These are phyloP conservation scores for Intubia oerlemansii DNA, from an alignment of 2,329 filamentous ascomycete genomes.

Conservation along the genomic window DNA sequence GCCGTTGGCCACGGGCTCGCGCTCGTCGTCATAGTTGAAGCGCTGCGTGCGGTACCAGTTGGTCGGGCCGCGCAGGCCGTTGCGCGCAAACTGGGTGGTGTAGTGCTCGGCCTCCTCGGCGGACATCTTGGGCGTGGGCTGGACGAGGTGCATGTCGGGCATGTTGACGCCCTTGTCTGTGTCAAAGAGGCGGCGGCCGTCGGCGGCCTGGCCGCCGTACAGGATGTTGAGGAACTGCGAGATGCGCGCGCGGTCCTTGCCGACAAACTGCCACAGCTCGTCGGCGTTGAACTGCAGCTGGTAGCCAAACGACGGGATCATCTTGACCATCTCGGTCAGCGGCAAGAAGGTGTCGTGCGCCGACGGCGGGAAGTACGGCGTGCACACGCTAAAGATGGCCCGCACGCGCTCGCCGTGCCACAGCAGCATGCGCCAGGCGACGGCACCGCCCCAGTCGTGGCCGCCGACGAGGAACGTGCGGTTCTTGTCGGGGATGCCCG, in stretches of 20 bases:
- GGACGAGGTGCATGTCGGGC: slow-evolving; percentile 36
- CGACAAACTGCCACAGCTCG: slow-evolving; percentile 35
- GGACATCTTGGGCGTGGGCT: slow-evolving; percentile 35
- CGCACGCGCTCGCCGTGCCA: slow-evolving; percentile 53
- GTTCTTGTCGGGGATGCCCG: slow-evolving; percentile 14
- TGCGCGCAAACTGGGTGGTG: slow-evolving; percentile 43
- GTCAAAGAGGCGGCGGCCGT: slow-evolving; percentile 19
- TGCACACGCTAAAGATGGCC: slow-evolving; percentile 62
- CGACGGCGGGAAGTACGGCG: slow-evolving; percentile 42
- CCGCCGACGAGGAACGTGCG: slow-evolving; percentile 51
- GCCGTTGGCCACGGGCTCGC: slow-evolving; percentile 22
- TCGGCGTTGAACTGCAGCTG: slow-evolving; percentile 60
- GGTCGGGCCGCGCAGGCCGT: slow-evolving; percentile 57
- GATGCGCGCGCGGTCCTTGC: slow-evolving; percentile 31
- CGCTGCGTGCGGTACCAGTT: slow-evolving; percentile 72
- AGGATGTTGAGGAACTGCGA: slow-evolving; percentile 48
- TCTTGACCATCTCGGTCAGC: slow-evolving; percentile 30
- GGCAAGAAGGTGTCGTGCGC: slow-evolving; percentile 24
- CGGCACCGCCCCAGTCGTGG: slow-evolving; percentile 77
- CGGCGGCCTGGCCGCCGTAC: slow-evolving; percentile 39
- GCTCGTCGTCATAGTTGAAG: slow-evolving; percentile 61
- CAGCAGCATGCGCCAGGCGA: slow-evolving; percentile 51
- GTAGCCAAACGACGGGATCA: slow-evolving; percentile 55
- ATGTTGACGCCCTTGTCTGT: slow-evolving; percentile 40
- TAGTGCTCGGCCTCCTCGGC: slow-evolving; percentile 62